Percentiles rank a stretch among this genome's conserved stretches.
These are phyloP conservation scores for Thelephora aurantiotincta DNA, from an alignment of 768 basidiomycete genomes.

Conservation along the genomic window DNA sequence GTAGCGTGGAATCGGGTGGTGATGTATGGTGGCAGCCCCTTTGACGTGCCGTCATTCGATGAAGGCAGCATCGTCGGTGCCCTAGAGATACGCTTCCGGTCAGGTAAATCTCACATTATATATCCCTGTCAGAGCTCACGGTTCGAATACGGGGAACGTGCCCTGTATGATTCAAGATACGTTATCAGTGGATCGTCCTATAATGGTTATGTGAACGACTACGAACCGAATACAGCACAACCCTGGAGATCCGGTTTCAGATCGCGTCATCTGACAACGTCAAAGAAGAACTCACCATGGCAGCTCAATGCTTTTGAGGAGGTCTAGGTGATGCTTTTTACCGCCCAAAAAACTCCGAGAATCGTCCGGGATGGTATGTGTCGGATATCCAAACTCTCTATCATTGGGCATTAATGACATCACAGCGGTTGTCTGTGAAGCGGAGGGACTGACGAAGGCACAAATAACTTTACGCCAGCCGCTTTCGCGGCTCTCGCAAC, in stretches of 20 bases:
- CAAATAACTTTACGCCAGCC: conserved; percentile 8
- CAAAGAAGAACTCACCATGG: neutral
- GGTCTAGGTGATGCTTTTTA: neutral
- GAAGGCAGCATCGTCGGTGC: neutral
- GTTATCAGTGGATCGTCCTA: too few species aligned
- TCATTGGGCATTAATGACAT: neutral
- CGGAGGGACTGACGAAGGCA: neutral
- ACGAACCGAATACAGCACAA: too few species aligned
- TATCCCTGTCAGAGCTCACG: neutral
- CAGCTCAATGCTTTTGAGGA: neutral
- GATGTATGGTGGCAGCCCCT: neutral
- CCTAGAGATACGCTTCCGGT: neutral
- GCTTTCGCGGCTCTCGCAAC: conserved; percentile 36
- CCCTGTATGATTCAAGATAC: neutral
- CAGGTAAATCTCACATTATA: neutral
- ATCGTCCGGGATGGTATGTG: neutral
- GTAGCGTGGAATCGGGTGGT: neutral
- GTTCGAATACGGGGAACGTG: neutral
- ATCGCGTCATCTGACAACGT: too few species aligned
- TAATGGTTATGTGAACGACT: too few species aligned
- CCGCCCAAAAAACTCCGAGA: neutral
- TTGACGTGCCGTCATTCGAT: neutral
- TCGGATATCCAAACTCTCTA: neutral
- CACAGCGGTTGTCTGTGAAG: too few species aligned
- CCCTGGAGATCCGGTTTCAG: too few species aligned